Evolutionary conservation across 495 filamentous ascomycete species (phyloP).

Genomic region (Podospora comata): DNA sequence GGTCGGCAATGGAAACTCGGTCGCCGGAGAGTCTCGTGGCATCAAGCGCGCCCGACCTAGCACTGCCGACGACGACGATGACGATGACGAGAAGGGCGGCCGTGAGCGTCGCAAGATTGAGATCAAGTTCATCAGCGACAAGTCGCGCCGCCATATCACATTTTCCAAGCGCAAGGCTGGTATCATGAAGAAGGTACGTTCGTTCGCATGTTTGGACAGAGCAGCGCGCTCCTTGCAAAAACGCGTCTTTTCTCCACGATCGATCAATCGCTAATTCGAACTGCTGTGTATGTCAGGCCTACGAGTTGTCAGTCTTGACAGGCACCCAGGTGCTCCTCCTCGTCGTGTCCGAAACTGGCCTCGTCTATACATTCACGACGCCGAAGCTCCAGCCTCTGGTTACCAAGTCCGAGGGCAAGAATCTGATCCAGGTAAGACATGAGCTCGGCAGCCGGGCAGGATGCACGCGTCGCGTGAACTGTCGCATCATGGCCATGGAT

Average conservation of each 20-base stretch:
- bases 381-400: conserved; percentile 98
- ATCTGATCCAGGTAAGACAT: conserved; percentile 86
- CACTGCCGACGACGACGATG: conserved; percentile 89
- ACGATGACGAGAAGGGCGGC: conserved; percentile 96
- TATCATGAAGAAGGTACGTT: conserved; percentile 99
- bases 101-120: conserved; percentile 99
- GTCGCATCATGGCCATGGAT: background rate
- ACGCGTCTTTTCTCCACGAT: background rate
- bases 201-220: conserved; percentile 29
- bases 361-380: conserved; percentile 99
- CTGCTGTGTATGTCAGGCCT: conserved; percentile 61
- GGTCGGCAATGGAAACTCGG: conserved; percentile 59
- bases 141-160: conserved; percentile 99
- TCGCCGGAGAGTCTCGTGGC: conserved; percentile 66
- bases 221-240: conserved; percentile 15
- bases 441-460: conserved; percentile 4
- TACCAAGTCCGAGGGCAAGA: conserved; percentile 99
- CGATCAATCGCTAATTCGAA: conserved; percentile 30
- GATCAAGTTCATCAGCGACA: conserved; percentile 99
- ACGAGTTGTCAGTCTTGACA: conserved; percentile 95
- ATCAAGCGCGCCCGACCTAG: conserved; percentile 85
- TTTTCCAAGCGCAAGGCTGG: conserved; percentile 99
- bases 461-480: conserved; percentile 1
- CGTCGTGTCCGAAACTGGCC: conserved; percentile 96
- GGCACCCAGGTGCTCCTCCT: conserved; percentile 96